phyloP scores from a whole-genome alignment of 441 rosid genomes.

The Jatropha multifida region DNA sequence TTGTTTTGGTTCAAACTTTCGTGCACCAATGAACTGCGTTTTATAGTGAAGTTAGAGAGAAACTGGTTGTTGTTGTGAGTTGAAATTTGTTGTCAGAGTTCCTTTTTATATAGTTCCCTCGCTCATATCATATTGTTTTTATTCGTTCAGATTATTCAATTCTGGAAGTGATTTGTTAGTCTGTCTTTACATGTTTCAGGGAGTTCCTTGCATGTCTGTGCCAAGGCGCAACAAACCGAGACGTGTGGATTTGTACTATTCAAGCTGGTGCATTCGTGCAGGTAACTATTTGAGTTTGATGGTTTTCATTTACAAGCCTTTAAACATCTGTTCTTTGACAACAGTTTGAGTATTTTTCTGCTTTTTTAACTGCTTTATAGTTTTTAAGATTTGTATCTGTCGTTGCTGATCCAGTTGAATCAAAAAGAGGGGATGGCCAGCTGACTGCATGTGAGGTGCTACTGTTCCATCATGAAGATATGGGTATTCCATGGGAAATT shows the following conservation, averaged over 20 bases:
- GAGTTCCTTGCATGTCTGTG: slow-evolving; percentile 65
- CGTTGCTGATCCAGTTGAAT: slow-evolving; percentile 59
- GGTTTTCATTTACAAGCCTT: not conserved
- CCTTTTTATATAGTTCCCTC: not conserved
- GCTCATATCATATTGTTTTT: too few relatives aligned
- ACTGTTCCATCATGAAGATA: slow-evolving; percentile 90
- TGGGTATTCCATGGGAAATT: slow-evolving; percentile 95
- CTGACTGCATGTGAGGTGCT: slow-evolving; percentile 83
- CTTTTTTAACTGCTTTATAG: not conserved
- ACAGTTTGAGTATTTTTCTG: not conserved
- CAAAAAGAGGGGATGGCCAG: slow-evolving; percentile 75
- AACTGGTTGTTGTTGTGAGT: not conserved
- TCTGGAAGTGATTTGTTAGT: slow-evolving; percentile 3
- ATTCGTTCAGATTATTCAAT: not conserved
- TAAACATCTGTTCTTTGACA: not conserved
- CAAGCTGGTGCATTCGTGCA: slow-evolving; percentile 94
- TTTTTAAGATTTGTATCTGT: slow-evolving; percentile 4
- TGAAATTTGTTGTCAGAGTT: not conserved
- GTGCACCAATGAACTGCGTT: not conserved
- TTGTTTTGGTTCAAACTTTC: not conserved
- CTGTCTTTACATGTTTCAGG: slow-evolving; percentile 48
- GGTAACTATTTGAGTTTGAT: slow-evolving; percentile 39
- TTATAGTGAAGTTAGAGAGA: not conserved
- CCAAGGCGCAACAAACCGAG: slow-evolving; percentile 76
- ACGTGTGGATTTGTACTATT: slow-evolving; percentile 88